phyloP scores from a whole-genome alignment of 116 monocot genomes.

The Papilionanthe hybrid region DNA sequence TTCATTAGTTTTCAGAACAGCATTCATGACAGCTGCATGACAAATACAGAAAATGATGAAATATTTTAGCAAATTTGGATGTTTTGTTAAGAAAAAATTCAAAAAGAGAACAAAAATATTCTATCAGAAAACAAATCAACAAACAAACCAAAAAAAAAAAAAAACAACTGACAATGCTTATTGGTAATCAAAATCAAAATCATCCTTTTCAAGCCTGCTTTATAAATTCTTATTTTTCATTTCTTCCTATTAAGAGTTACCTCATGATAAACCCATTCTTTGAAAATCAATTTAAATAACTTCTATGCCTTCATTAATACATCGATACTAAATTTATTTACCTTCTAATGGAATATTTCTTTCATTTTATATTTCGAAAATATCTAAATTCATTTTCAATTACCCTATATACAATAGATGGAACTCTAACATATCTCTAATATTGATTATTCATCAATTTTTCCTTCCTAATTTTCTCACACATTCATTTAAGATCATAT shows the following conservation, averaged over 20 bases:
- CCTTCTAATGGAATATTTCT: background rate
- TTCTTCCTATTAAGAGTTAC: background rate
- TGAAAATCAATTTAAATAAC: background rate
- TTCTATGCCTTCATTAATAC: background rate
- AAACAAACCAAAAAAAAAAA: no score
- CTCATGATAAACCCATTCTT: background rate
- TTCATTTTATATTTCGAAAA: background rate
- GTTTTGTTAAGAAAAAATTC: background rate
- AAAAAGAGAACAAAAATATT: background rate
- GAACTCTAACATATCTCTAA: background rate
- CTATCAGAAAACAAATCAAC: no score
- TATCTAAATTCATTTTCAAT: background rate
- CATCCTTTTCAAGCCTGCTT: background rate
- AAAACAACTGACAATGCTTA: no score
- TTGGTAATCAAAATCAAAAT: no score
- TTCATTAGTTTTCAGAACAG: conserved; percentile 50
- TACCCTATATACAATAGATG: background rate
- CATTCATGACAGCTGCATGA: conserved; percentile 64
- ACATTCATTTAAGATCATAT: background rate
- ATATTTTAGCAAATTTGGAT: background rate
- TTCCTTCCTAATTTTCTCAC: background rate
- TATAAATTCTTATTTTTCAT: background rate
- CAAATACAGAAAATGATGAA: background rate
- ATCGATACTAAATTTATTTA: background rate
- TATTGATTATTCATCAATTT: background rate